Conservation (phyloP, 2,329 filamentous ascomycete species). For the Paecilomyces sp. region DNA sequence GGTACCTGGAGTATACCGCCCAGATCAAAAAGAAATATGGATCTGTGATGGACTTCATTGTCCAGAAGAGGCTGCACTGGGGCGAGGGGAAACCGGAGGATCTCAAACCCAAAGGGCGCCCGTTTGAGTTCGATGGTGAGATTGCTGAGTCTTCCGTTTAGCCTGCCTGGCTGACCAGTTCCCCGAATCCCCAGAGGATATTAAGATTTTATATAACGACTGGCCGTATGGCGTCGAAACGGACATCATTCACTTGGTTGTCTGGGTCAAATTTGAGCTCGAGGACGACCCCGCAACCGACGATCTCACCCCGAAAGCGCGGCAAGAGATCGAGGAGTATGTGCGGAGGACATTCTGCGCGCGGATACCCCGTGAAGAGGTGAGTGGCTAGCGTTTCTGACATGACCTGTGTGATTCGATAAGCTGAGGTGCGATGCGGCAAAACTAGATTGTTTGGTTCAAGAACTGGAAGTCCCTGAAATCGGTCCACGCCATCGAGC, state of each 20-base stretch:
- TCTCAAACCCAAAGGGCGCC: constrained; percentile 19
- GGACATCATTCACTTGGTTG: constrained; percentile 73
- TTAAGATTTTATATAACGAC: constrained; percentile 78
- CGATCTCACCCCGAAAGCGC: constrained; percentile 59
- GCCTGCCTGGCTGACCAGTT: constrained; percentile 6
- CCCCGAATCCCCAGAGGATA: constrained; percentile 42
- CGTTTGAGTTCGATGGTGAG: constrained; percentile 30
- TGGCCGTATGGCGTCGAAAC: constrained; percentile 86
- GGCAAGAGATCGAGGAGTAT: constrained; percentile 61
- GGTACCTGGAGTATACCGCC: constrained; percentile 65
- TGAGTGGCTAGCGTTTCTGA: constrained; percentile 13
- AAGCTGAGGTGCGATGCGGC: not conserved
- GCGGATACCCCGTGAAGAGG: constrained; percentile 34
- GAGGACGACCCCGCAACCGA: constrained; percentile 60
- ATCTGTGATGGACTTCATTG: constrained; percentile 69
- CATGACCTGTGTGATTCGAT: not conserved
- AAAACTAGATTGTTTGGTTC: constrained; percentile 68
- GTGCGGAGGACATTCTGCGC: constrained; percentile 60
- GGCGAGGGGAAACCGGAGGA: constrained; percentile 32
- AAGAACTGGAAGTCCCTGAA: constrained; percentile 86
- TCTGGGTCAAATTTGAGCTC: constrained; percentile 87
- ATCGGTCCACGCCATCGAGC: constrained; percentile 79
- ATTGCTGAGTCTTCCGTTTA: not conserved
- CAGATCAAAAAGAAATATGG: constrained; percentile 61
- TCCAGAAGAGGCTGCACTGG: constrained; percentile 67